These are phyloP conservation scores for Solanum sitiens DNA, from an alignment of 257 asterid species.

Conservation along the genomic window DNA sequence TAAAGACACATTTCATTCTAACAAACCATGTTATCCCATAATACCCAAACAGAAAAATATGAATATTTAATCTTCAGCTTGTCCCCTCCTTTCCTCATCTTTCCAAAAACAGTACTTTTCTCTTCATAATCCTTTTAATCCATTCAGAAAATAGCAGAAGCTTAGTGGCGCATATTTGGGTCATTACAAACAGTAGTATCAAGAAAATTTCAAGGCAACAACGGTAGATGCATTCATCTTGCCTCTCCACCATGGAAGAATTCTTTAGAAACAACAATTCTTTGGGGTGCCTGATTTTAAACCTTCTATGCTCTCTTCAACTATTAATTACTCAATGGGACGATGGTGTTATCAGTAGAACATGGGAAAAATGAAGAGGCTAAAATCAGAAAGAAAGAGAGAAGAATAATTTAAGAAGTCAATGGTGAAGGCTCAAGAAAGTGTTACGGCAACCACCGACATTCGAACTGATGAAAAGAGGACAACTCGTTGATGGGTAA, in stretches of 20 bases:
- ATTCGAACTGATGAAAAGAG: neutral
- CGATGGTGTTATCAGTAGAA: neutral
- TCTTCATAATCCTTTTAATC: neutral
- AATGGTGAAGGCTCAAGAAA: conserved; percentile 15
- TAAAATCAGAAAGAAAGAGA: neutral
- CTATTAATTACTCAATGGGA: neutral
- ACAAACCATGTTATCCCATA: neutral
- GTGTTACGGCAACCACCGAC: neutral
- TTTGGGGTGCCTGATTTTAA: conserved; percentile 15
- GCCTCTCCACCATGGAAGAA: conserved; percentile 21
- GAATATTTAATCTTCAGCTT: neutral
- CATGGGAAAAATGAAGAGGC: neutral
- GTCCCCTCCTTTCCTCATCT: neutral
- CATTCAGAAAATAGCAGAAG: neutral
- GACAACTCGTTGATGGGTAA: neutral
- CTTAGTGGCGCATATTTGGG: neutral
- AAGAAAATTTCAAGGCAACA: conserved; percentile 1
- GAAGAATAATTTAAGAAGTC: neutral
- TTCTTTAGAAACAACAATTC: conserved; percentile 2
- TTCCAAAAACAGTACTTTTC: neutral
- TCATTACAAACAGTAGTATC: conserved; percentile 5
- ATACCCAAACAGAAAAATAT: neutral
- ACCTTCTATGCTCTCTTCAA: conserved; percentile 4
- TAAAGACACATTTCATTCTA: neutral
- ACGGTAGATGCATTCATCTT: neutral